Evolutionary conservation across 2,329 filamentous ascomycete genomes (phyloP), one percentile per base, ranked within the genome.

Genomic region (Dothideomycetes sp.): DNA sequence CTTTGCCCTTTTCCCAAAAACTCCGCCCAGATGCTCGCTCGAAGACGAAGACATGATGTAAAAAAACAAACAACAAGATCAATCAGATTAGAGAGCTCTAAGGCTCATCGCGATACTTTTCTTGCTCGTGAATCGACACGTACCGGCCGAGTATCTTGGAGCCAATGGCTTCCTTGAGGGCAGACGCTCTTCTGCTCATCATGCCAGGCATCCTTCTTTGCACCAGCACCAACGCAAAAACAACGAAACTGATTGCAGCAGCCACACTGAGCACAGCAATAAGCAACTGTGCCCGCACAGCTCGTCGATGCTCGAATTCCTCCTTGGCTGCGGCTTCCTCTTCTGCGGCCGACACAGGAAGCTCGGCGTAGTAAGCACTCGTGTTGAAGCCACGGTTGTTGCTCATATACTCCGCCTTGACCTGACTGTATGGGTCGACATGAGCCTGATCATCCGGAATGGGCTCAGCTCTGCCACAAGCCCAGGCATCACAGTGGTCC

Each of bases 341-440:
- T 23, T 29, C 23, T 9, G 23, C 18, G 5, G 23, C 12, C 10
- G 9, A 19, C n/a, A 38, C n/a, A 8, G 39, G 33, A 17, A 47
- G 22, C 17, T 44, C 45, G 19, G 45, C 43, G 41, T 59, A 61
- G 41, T 61, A 61, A n/a, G 51, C 44, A 27, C 45, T 49, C 9
- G 58, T 60, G 41, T 60, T 51, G 45, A 51, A 61, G 5, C 56
- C 56, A 8, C 58, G 51, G 29, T 56, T 53, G 9, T 53, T 46
- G 4, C 51, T 56, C 6, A 57, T 44, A 23, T 49, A 51, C n/a
- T 48, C 42, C 8, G 37, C 17, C 11, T 45, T 23, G 29, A 50
- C 42, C 17, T 48, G 34, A 3, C 43, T 53, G 39, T 54, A 59
- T 4, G 30, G 36, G 9, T 47, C 43, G 20, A 52, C 47, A 5